Conservation (phyloP, 2,329 filamentous ascomycete species). For the Penicillium palitans region DNA sequence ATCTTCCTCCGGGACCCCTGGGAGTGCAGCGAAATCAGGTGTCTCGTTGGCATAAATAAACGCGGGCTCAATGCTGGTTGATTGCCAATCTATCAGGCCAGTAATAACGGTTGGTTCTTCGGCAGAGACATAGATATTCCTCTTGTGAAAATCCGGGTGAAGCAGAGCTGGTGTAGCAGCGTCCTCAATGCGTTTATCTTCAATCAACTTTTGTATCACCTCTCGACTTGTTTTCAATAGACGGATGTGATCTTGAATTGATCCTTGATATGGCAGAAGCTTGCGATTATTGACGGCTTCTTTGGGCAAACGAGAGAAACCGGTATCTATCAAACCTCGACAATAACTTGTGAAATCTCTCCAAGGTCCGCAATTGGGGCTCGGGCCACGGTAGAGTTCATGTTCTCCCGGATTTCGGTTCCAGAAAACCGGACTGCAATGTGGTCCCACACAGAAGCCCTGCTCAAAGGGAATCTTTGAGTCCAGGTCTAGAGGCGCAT, state of each 20-base stretch:
- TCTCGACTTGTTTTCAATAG: conserved; percentile 1
- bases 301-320: conserved; percentile 23
- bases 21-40: conserved; percentile 32
- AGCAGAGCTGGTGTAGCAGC: conserved; percentile 24
- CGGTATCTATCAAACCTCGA: conserved; percentile 25
- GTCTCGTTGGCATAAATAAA: conserved; percentile 33
- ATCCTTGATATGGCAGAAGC: conserved; percentile 20
- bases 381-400: conserved; percentile 19
- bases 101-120: conserved; percentile 33
- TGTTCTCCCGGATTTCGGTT: conserved; percentile 13
- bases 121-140: conserved; percentile 37
- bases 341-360: conserved; percentile 20
- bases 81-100: conserved; percentile 38
- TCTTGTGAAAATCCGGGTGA: conserved; percentile 35
- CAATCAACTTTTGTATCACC: conserved; percentile 23
- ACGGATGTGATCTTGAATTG: conserved; percentile 12
- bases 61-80: conserved; percentile 32
- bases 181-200: conserved; percentile 22
- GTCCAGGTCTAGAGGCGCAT: conserved; percentile 24
- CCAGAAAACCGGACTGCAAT: conserved; percentile 29
- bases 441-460: conserved; percentile 37
- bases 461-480: conserved; percentile 29
- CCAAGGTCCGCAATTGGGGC: conserved; percentile 26
- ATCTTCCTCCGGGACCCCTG: conserved; percentile 12
- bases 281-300: not conserved